A percentile compares a stretch with the other conserved stretches of the same genome.
phyloP scores from a whole-genome alignment of 345 rosid species.

The Orychophragmus violaceus region DNA sequence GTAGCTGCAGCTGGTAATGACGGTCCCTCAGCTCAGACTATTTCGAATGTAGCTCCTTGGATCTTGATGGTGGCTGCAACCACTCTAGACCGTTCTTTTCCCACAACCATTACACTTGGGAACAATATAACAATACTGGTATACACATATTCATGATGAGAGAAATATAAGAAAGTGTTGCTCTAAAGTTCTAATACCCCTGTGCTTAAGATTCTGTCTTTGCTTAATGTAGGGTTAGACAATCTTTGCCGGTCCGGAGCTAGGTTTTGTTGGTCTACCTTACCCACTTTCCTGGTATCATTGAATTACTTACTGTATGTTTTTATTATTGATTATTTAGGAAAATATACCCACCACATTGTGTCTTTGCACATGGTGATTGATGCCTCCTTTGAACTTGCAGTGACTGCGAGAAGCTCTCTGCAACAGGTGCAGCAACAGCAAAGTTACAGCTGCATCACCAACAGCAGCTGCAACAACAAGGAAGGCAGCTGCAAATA shows the following conservation, averaged over 20 bases:
- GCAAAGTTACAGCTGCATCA: constrained; percentile 65
- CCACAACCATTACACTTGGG: constrained; percentile 37
- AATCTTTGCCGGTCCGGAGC: constrained; percentile 35
- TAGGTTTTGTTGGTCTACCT: constrained; percentile 34
- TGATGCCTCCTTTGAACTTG: background rate
- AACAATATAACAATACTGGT: constrained; percentile 25
- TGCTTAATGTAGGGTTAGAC: constrained; percentile 42
- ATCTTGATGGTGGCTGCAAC: constrained; percentile 49
- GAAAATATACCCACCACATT: background rate
- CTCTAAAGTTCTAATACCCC: too few species aligned
- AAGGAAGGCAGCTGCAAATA: constrained; percentile 58
- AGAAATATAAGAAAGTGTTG: background rate
- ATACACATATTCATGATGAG: background rate
- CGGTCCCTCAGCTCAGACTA: constrained; percentile 36
- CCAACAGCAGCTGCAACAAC: constrained; percentile 59
- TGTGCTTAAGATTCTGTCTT: background rate
- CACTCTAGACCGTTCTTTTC: constrained; percentile 46
- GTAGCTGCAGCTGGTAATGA: constrained; percentile 39
- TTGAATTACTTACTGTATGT: background rate
- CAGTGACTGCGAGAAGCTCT: background rate
- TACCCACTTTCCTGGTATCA: constrained; percentile 25
- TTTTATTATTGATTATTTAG: background rate
- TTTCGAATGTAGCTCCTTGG: constrained; percentile 46
- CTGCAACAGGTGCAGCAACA: constrained; percentile 43
- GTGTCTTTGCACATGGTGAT: background rate